phyloP scores from a whole-genome alignment of 164 flowering plant genomes.

The Vitis amurensis region DNA sequence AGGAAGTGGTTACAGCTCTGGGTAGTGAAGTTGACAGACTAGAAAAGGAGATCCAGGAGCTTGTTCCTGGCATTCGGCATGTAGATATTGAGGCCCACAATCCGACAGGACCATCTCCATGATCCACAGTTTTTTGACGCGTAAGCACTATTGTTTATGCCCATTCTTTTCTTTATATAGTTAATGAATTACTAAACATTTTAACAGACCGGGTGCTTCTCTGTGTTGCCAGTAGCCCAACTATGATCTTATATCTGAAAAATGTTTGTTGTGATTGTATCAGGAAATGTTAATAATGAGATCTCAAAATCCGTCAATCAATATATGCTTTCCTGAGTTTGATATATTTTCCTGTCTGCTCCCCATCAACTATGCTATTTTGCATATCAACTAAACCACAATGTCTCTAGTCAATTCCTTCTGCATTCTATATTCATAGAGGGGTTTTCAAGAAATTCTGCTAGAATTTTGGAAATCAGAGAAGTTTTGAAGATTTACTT shows the following conservation, averaged over 20 bases:
- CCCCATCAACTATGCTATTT: no score
- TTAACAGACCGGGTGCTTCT: not conserved
- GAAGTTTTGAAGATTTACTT: no score
- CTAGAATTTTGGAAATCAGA: no score
- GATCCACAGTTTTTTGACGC: not conserved
- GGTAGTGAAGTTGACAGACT: constrained; percentile 99
- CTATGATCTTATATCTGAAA: no score
- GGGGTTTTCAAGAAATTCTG: no score
- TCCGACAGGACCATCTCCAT: constrained; percentile 44
- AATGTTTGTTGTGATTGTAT: not conserved
- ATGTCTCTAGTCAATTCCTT: no score
- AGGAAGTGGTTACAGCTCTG: constrained; percentile 90
- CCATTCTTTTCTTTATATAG: constrained; percentile 1
- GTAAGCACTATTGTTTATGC: not conserved
- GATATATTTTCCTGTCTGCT: no score
- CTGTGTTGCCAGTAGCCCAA: not conserved
- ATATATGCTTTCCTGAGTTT: no score
- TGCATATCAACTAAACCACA: no score
- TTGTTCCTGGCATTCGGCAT: constrained; percentile 92
- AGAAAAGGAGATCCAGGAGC: constrained; percentile 83
- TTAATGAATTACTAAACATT: not conserved
- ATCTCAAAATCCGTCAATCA: not conserved
- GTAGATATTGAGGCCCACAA: constrained; percentile 94
- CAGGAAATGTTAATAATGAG: not conserved
- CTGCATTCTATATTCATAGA: no score